Evolutionary conservation across 495 filamentous ascomycete genomes (phyloP).

Genomic region (Lophiostoma macrostomum): DNA sequence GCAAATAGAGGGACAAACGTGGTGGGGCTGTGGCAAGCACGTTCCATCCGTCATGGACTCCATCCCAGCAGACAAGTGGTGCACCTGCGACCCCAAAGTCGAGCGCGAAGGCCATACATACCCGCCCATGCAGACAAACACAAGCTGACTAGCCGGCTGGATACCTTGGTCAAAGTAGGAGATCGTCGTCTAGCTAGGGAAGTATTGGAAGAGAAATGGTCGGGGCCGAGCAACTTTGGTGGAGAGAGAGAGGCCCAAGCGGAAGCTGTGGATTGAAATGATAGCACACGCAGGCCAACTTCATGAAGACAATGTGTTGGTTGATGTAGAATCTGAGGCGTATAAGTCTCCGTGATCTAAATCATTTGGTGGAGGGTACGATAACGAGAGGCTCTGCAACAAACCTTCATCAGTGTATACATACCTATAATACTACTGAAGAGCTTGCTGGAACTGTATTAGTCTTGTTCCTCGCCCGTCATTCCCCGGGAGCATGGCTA

Average conservation of each 20-base stretch:
- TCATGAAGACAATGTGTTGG: too few relatives aligned
- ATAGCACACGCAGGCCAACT: too few relatives aligned
- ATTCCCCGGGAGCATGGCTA: too few relatives aligned
- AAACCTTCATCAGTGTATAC: too few relatives aligned
- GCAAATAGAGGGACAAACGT: conserved; percentile 29
- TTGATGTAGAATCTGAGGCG: too few relatives aligned
- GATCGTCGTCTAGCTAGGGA: neutral
- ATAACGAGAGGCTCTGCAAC: too few relatives aligned
- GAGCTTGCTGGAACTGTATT: too few relatives aligned
- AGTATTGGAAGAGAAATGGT: neutral
- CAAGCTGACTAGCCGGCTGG: conserved; percentile 24
- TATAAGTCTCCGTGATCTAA: too few relatives aligned
- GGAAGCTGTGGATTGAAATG: too few relatives aligned
- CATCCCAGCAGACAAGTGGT: conserved; percentile 46
- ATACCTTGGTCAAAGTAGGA: conserved; percentile 2
- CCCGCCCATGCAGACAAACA: conserved; percentile 32
- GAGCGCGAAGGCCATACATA: conserved; percentile 40
- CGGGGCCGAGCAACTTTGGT: neutral
- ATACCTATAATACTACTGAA: too few relatives aligned
- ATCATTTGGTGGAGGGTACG: too few relatives aligned
- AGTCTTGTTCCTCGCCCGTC: too few relatives aligned
- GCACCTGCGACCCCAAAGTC: conserved; percentile 48
- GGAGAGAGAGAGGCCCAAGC: neutral
- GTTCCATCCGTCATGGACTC: conserved; percentile 43
- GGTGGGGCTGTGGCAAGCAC: conserved; percentile 44